Base-by-base conservation (phyloP, 2,329 filamentous ascomycete genomes). In the Leptographium radiaticola region DNA sequence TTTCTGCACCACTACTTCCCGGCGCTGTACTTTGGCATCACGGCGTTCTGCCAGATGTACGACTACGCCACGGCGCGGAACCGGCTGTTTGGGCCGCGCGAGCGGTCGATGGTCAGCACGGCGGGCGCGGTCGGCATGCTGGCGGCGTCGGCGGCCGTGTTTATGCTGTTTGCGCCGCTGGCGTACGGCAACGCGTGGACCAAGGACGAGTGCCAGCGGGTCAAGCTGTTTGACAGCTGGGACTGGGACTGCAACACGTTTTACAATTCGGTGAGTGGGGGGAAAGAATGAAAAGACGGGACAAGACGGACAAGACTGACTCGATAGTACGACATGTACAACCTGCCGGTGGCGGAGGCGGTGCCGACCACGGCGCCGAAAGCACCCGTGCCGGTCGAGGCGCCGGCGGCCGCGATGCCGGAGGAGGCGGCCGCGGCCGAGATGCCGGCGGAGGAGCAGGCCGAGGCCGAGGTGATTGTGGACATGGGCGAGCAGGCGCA, bases 1-100 rank as follows among this genome's bases (percentile, higher is more conserved):
- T 98, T 98, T 78, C 76, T 98, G 58, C 93, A 98, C 70, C 93
- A 98, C 72, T 98, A 98, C 70, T 93, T 98, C 70, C 93, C 93
- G 0, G 93, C 93, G 2, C 80, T 98, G 15, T 95, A 95, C 73
- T 98, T 98, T 67, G 89, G 87, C 58, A 83, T 98, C 63, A 84
- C 97, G 60, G 83, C 87, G 10, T 77, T 96, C 54, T 93, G 85
- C 68, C 91, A 97, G 69, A 79, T 87, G 50, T 91, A 89, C 69
- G 93, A 98, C 70, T 96, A 89, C 64, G 67, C 81, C 53, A 86
- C 86, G 55, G 83, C 82, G 60, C 84, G 93, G 49, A 75, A 95
- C 60, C 73, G 77, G 47, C 72, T 79, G 34, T 69, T 89, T 51
- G 82, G 85, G 20, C 69, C 90, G 44, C 82, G 79, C 54, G 78